Evolutionary conservation across 2,329 filamentous ascomycete genomes (phyloP).

Genomic region (Xylariaceae sp.): DNA sequence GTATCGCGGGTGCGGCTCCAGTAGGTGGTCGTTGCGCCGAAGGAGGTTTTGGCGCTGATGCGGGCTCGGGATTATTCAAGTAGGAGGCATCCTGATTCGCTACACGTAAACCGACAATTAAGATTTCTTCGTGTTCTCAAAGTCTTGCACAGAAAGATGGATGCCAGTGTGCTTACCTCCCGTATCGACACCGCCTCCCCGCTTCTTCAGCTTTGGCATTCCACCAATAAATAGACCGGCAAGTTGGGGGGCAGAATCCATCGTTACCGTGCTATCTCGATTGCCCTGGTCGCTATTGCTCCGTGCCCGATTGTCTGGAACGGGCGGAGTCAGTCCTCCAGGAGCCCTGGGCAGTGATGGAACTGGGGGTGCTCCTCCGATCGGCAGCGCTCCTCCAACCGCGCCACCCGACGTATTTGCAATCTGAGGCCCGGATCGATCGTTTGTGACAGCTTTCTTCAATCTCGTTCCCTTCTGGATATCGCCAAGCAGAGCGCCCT

Average conservation of each 20-base stretch:
- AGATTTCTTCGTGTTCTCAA: not conserved
- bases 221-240: slow-evolving; percentile 87
- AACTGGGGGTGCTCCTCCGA: slow-evolving; percentile 78
- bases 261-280: slow-evolving; percentile 38
- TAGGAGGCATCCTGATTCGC: slow-evolving; percentile 69
- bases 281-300: slow-evolving; percentile 77
- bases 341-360: slow-evolving; percentile 55
- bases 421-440: slow-evolving; percentile 78
- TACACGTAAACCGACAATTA: slow-evolving; percentile 28
- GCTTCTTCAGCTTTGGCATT: slow-evolving; percentile 91
- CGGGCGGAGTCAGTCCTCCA: slow-evolving; percentile 63
- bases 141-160: not conserved
- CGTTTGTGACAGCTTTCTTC: slow-evolving; percentile 86
- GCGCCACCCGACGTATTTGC: slow-evolving; percentile 51
- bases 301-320: slow-evolving; percentile 65
- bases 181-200: slow-evolving; percentile 74
- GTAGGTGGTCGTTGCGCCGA: slow-evolving; percentile 58
- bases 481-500: slow-evolving; percentile 85
- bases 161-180: slow-evolving; percentile 46
- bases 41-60: slow-evolving; percentile 51
- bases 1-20: slow-evolving; percentile 55
- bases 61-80: slow-evolving; percentile 71
- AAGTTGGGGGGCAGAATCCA: slow-evolving; percentile 70
- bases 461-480: slow-evolving; percentile 76
- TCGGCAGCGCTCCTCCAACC: slow-evolving; percentile 52